Base-by-base conservation (phyloP, 2,329 filamentous ascomycete genomes). In the Coniosporium uncinatum region DNA sequence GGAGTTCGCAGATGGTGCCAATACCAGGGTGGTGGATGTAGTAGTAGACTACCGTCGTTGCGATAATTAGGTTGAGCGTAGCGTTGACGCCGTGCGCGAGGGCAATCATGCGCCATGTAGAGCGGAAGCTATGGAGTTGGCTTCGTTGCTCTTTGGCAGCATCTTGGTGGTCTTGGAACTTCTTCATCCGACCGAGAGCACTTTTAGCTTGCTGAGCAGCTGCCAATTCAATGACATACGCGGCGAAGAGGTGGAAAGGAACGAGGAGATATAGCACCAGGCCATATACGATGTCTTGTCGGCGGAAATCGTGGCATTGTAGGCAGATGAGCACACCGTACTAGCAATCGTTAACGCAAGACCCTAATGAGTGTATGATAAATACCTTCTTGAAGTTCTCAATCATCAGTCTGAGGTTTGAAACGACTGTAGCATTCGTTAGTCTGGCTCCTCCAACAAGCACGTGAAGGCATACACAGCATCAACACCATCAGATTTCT, bases 401-500 rank as follows among this genome's bases (percentile, higher is more conserved):
- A 57, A 98, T 89, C 69, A 97, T 88, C 55, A 98, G 74, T 49
- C 93, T 83, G 39, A 98, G 66, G 59, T 98, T 98, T 54, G 90
- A 93, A 38, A 91, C 88, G 55, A 97, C 88, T 89, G 52, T 22
- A 46, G 34, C n/a, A n/a, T 29, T 29, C n/a, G 24, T 29, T 29
- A 29, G n/a, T 29, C 24, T 29, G 24, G 24, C n/a, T 29, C n/a
- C n/a, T n/a, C 8, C 8, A 29, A 29, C n/a, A 8, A 8, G 24
- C 24, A 8, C 8, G 24, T 8, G 24, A n/a, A 42, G 49, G 52
- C 75, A 48, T 75, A 93, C 88, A 81, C 46, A 95, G 67, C 29
- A 96, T 88, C 55, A 97, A 83, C 31, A 95, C 86, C 88, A 96
- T 95, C 48, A 98, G 76, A 59, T 98, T 98, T 45, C 91, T 76